Evolutionary conservation across 192 early-diverging fungal genomes (phyloP), one percentile per base, ranked within the genome.

Genomic region (Irineochytrium annulatum): DNA sequence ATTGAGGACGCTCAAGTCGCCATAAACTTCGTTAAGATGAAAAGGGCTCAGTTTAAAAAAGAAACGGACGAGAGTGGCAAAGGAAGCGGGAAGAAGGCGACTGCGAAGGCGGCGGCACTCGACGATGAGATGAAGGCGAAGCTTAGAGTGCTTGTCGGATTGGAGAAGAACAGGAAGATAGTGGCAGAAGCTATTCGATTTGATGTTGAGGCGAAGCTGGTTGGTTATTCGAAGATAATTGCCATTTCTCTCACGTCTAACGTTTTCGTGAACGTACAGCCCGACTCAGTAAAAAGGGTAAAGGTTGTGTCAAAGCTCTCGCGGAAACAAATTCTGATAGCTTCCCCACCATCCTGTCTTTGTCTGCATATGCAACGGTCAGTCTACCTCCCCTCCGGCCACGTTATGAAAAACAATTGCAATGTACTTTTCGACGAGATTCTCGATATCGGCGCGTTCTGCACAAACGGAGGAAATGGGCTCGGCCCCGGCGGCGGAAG

Each of bases 341-440:
- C 90, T 4, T 85, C 87, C 28, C 80, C 92, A 1, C 94, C 94
- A 2, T 77, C 74, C 29, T 75, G 87, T 30, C 83, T 97, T 11
- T 87, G 85, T 55, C 76, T 95, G 30, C 93, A 95, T 54, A 79
- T 97, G 48, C 90, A 92, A 43, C 84, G 93, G 26, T 89, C 89
- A 3, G 80, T 94, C 33, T 92, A 77, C 65, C 59, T 84, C 52
- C 81, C 89, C 3, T 85, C 72, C 46, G 89, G 82, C 19, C 77
- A 74, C 59, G 67, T 66, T n/a, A 63, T 81, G 44, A 97, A 95
- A 72, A 95, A 94, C 68, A 74, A 86, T 5, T 82, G 86, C 32
- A 76, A 71, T 26, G 87, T 97, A 3, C 61, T 66, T 17, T 89
- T 94, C 61, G 66, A 75, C 20, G 81, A 86, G 26, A 67, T 76